Conservation (phyloP, 2,329 filamentous ascomycete genomes). For the Diaporthe citri region DNA sequence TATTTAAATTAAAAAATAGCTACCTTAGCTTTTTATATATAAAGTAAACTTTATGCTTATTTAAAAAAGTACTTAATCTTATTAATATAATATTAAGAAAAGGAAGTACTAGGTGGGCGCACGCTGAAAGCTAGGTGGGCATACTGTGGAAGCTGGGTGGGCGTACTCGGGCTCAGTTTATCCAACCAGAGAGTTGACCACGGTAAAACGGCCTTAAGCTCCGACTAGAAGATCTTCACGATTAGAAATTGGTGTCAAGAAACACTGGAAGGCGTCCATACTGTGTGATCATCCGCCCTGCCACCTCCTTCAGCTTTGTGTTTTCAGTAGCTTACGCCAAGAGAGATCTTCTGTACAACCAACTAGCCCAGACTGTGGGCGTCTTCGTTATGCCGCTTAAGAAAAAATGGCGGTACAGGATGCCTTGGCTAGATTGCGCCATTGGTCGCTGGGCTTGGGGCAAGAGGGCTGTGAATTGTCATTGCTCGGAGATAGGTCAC, state of each 20-base stretch:
- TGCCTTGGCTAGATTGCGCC: neutral
- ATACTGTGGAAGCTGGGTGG: too few relatives aligned
- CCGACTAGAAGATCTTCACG: neutral
- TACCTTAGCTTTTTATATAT: too few relatives aligned
- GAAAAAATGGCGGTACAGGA: neutral
- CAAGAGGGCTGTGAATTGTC: neutral
- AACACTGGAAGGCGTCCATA: neutral
- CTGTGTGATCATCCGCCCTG: neutral
- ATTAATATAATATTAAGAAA: too few relatives aligned
- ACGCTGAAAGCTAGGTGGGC: too few relatives aligned
- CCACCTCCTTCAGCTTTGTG: neutral
- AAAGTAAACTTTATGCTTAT: too few relatives aligned
- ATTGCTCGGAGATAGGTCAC: neutral
- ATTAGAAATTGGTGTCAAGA: neutral
- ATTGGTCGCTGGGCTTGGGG: neutral
- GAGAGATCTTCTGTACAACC: conserved; percentile 2
- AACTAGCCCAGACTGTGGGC: neutral
- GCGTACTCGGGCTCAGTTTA: too few relatives aligned
- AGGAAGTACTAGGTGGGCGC: too few relatives aligned
- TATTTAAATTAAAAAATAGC: too few relatives aligned
- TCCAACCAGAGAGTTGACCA: neutral
- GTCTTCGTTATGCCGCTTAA: neutral
- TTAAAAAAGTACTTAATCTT: too few relatives aligned
- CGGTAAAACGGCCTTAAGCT: neutral
- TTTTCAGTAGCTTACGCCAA: conserved; percentile 3